A percentile compares a stretch with the other conserved stretches of the same genome.
Conservation (phyloP, 2,329 filamentous ascomycete species). For the Colletotrichum melonis region DNA sequence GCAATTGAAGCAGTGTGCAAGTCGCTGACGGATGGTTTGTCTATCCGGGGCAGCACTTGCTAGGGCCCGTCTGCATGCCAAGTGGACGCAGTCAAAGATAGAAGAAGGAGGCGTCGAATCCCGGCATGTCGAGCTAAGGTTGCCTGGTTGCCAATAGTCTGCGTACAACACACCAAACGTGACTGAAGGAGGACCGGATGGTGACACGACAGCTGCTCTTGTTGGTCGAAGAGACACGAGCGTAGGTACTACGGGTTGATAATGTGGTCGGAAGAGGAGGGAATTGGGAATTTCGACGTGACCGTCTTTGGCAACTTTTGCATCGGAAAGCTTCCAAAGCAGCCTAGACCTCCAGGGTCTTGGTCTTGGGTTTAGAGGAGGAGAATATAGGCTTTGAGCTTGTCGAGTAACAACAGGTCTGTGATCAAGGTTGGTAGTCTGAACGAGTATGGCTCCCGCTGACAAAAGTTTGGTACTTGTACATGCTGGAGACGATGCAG, state of each 20-base stretch:
- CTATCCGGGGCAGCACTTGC: constrained; percentile 24
- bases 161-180: not conserved
- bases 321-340: not conserved
- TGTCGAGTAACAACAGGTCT: not conserved
- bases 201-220: constrained; percentile 1
- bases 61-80: constrained; percentile 31
- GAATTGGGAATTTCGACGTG: not conserved
- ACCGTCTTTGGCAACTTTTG: not conserved
- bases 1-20: constrained; percentile 18
- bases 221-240: not conserved
- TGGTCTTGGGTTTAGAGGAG: not conserved
- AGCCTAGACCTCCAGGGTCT: not conserved
- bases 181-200: not conserved
- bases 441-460: not conserved
- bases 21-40: constrained; percentile 20
- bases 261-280: not conserved
- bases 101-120: not conserved
- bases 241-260: not conserved
- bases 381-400: not conserved
- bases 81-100: constrained; percentile 17
- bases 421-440: not conserved
- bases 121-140: constrained; percentile 8
- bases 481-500: not conserved
- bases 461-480: constrained; percentile 13
- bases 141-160: not conserved